Percentiles rank a stretch among this genome's conserved stretches.
phyloP scores from a whole-genome alignment of 495 filamentous ascomycete species.

The Annulohypoxylon moriforme region DNA sequence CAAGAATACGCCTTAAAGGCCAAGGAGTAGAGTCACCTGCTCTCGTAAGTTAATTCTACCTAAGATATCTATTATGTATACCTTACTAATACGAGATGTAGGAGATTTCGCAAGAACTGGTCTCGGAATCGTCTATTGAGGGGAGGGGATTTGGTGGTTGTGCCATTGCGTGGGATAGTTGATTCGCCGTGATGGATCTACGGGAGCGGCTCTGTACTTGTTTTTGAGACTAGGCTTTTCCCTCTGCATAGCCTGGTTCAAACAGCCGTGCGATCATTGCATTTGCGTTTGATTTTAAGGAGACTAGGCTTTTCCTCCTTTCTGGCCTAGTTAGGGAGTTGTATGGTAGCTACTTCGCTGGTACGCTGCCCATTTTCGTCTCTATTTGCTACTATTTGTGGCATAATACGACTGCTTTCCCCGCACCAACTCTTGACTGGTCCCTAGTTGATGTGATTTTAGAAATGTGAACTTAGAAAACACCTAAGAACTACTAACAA shows the following conservation, averaged over 20 bases:
- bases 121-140: too few relatives aligned
- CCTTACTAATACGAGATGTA: not conserved
- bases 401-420: not conserved
- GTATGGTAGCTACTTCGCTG: not conserved
- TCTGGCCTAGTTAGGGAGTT: not conserved
- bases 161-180: too few relatives aligned
- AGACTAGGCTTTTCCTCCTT: not conserved
- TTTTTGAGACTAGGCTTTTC: not conserved
- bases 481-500: not conserved
- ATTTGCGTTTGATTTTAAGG: not conserved
- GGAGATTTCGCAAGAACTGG: not conserved
- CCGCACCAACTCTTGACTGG: not conserved
- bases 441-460: not conserved
- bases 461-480: not conserved
- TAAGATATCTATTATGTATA: not conserved
- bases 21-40: conserved; percentile 40
- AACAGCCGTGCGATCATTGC: not conserved
- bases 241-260: not conserved
- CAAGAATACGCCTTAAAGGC: conserved; percentile 64
- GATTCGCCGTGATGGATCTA: too few relatives aligned
- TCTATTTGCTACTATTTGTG: not conserved
- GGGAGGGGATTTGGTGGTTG: too few relatives aligned
- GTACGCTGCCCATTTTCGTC: not conserved
- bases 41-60: not conserved
- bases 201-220: not conserved